Conservation (phyloP, 805 yeast genomes). For the Ogataea pilisensis region DNA sequence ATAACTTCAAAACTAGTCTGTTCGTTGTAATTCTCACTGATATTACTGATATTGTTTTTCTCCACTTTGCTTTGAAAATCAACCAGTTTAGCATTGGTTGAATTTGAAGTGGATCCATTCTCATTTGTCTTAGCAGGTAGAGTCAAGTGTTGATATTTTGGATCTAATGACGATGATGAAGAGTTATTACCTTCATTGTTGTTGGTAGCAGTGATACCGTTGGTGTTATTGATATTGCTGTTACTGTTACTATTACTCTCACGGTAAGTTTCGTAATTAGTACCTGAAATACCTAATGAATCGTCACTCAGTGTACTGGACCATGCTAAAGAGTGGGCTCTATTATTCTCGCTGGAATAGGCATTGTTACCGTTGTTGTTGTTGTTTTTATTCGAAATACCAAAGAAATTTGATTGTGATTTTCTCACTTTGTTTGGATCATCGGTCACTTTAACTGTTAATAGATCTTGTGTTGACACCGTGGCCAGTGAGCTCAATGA, state of each 20-base stretch:
- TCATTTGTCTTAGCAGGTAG: not conserved
- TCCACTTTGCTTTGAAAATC: slow-evolving; percentile 37
- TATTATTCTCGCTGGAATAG: slow-evolving; percentile 40
- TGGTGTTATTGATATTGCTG: not conserved
- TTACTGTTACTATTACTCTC: not conserved
- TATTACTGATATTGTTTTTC: slow-evolving; percentile 34
- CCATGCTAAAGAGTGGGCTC: not conserved
- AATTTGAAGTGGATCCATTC: slow-evolving; percentile 3
- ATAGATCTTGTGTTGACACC: slow-evolving; percentile 77
- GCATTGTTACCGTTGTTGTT: slow-evolving; percentile 24
- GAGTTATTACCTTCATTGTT: slow-evolving; percentile 3
- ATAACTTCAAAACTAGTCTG: slow-evolving; percentile 19
- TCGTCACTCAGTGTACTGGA: not conserved
- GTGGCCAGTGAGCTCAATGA: slow-evolving; percentile 75
- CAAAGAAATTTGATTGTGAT: slow-evolving; percentile 28
- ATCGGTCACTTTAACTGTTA: slow-evolving; percentile 73
- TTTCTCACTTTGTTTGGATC: slow-evolving; percentile 42
- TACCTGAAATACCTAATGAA: not conserved
- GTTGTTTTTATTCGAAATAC: not conserved
- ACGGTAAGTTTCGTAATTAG: not conserved
- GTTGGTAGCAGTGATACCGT: not conserved
- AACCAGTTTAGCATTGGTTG: slow-evolving; percentile 39
- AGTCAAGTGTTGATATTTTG: not conserved
- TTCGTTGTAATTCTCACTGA: slow-evolving; percentile 30
- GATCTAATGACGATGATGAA: slow-evolving; percentile 3